A percentile compares a stretch with the other conserved stretches of the same genome.
These are phyloP conservation scores for Whalleya microplaca DNA, from an alignment of 2,329 filamentous ascomycete genomes.

Conservation along the genomic window DNA sequence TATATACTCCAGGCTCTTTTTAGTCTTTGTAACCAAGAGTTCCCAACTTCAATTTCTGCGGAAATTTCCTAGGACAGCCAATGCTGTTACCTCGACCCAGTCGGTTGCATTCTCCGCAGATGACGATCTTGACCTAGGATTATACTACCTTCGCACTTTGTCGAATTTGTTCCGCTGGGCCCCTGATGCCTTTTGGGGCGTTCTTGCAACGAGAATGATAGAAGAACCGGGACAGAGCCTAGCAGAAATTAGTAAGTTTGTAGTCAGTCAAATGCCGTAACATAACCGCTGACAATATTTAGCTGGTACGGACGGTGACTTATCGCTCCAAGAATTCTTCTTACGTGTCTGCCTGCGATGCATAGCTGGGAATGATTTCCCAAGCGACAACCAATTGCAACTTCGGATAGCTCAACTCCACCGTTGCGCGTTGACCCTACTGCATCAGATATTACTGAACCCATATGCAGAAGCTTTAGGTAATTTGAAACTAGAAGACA, in stretches of 20 bases:
- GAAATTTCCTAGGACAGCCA: conserved; percentile 31
- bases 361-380: conserved; percentile 50
- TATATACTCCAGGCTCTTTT: conserved; percentile 54
- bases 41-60: conserved; percentile 58
- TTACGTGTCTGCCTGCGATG: conserved; percentile 68
- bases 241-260: conserved; percentile 56
- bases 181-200: conserved; percentile 70
- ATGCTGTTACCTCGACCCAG: conserved; percentile 29
- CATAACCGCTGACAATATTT: conserved; percentile 25
- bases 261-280: conserved; percentile 23
- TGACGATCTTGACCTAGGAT: conserved; percentile 74
- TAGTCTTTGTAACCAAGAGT: conserved; percentile 63
- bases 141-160: conserved; percentile 78
- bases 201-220: conserved; percentile 66
- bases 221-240: conserved; percentile 49
- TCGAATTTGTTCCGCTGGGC: conserved; percentile 72
- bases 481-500: conserved; percentile 69
- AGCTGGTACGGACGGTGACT: conserved; percentile 59
- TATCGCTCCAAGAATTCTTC: conserved; percentile 70
- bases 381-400: conserved; percentile 42
- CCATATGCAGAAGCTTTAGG: conserved; percentile 63
- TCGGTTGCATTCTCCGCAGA: conserved; percentile 50
- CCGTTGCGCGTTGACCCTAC: conserved; percentile 68
- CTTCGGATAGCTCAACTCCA: conserved; percentile 68
- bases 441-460: conserved; percentile 70